Evolutionary conservation across 208 protist genomes (phyloP), one percentile per base, ranked within the genome.

Genomic region (Acanthamoeba lenticulata): DNA sequence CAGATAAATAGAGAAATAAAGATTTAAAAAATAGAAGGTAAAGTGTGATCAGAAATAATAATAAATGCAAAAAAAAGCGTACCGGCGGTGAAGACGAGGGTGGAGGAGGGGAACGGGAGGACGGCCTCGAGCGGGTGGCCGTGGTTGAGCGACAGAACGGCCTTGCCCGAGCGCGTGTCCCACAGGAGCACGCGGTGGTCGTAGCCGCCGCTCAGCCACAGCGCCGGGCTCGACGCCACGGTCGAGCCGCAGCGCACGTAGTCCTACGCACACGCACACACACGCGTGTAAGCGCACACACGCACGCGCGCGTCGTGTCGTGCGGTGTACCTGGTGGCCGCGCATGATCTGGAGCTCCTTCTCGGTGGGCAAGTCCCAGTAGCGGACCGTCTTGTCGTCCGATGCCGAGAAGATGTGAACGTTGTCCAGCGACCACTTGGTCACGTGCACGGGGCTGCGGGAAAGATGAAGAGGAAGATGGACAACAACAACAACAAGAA

Each of bases 101-200:
- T 65, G 29, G 62, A 74, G 49, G 88, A 94, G 86, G 95, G 95
- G 52, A 96, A 94, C 44, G 93, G 40, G 29, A 95, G 47, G 13
- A 96, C 86, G 21, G 34, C 17, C 89, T 96, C 95, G 13, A 96
- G 90, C 47, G 95, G 95, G 15, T 90, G 60, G 21, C 94, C 95
- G 32, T 96, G 94, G 57, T 95, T 92, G 40, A 96, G 27, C 36
- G 49, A 89, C 52, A 95, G 69, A 11, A 74, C 77, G n/a, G 44
- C 65, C 44, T 94, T 6, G 52, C 29, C 81, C 11, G 49, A 83
- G 9, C 95, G 67, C 17, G 62, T 57, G 47, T 96, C 95, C 95
- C 95, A 96, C 49, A 96, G 65, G 47, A 86, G 65, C 27, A 96
- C 94, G 27, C 74, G 94, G 65, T 96, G 95, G 52, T 96, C 95